These are phyloP conservation scores for Desmodesmus armatus DNA, from an alignment of 139 green algal species.

Conservation along the genomic window DNA sequence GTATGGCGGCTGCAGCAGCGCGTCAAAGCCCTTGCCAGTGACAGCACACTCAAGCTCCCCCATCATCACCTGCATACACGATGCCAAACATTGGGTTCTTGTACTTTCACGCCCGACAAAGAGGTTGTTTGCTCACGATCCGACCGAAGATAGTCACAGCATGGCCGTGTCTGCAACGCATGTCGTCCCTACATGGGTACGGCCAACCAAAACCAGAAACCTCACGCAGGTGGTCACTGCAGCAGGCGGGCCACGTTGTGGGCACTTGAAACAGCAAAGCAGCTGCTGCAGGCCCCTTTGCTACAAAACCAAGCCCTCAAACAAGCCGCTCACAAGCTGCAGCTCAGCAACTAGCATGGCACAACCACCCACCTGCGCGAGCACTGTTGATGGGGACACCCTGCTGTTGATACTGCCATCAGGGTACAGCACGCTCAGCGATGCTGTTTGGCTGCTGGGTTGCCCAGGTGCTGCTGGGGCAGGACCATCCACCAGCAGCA, in stretches of 20 bases:
- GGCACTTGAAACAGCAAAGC: neutral
- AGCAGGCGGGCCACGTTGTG: too few relatives aligned
- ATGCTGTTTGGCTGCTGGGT: conserved; percentile 7
- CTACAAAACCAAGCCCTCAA: neutral
- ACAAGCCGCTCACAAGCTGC: neutral
- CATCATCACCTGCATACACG: conserved; percentile 37
- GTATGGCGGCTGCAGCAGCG: neutral
- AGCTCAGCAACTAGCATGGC: neutral
- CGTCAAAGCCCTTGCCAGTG: conserved; percentile 74
- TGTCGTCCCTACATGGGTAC: too few relatives aligned
- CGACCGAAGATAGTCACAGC: too few relatives aligned
- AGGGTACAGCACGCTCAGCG: conserved; percentile 52
- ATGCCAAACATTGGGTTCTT: too few relatives aligned
- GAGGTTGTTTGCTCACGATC: too few relatives aligned
- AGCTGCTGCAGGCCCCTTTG: neutral
- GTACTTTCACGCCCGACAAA: too few relatives aligned
- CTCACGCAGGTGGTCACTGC: neutral
- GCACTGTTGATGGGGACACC: conserved; percentile 1
- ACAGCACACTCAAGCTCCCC: conserved; percentile 65
- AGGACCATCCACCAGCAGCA: conserved; percentile 56
- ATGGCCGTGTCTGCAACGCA: too few relatives aligned
- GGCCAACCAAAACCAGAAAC: too few relatives aligned
- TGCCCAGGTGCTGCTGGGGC: neutral
- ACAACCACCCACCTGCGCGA: conserved; percentile 14
- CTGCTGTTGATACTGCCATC: conserved; percentile 51